A percentile compares a stretch with the other conserved stretches of the same genome.
These are phyloP conservation scores for Hemisphaericaspora xylofermentans DNA, from an alignment of 1,139 yeast genomes.

Conservation along the genomic window DNA sequence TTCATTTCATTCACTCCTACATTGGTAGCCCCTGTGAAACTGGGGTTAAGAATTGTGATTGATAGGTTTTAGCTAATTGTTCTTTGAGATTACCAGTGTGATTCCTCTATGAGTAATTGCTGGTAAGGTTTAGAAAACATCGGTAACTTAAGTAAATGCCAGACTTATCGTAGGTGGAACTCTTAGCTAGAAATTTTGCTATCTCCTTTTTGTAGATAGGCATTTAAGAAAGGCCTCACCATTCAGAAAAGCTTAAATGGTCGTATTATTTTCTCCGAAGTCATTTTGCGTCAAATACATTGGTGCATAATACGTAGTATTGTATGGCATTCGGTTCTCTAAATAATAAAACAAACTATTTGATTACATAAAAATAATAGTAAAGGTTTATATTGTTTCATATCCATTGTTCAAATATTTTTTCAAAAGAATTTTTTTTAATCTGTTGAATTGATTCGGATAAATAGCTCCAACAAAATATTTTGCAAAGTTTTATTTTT, in stretches of 20 bases:
- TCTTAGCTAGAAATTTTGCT: too few relatives aligned
- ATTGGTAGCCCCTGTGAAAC: too few relatives aligned
- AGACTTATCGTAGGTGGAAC: too few relatives aligned
- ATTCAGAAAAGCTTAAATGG: neutral
- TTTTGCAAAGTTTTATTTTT: too few relatives aligned
- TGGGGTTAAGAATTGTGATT: too few relatives aligned
- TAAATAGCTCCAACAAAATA: neutral
- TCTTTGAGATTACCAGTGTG: too few relatives aligned
- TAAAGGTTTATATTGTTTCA: neutral
- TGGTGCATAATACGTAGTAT: neutral
- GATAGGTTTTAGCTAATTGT: too few relatives aligned
- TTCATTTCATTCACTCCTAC: too few relatives aligned
- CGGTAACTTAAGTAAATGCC: too few relatives aligned
- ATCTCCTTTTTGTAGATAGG: neutral
- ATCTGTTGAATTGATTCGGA: neutral
- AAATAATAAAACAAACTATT: neutral
- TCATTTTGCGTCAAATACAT: neutral
- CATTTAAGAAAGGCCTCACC: neutral
- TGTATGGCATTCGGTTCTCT: neutral
- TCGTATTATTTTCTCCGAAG: neutral
- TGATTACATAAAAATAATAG: neutral
- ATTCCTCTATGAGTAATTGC: too few relatives aligned
- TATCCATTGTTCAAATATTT: neutral
- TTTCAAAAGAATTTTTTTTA: neutral
- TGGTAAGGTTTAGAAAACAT: too few relatives aligned